These are phyloP conservation scores for Durotheca rogersii DNA, from an alignment of 495 filamentous ascomycete genomes.

Conservation along the genomic window DNA sequence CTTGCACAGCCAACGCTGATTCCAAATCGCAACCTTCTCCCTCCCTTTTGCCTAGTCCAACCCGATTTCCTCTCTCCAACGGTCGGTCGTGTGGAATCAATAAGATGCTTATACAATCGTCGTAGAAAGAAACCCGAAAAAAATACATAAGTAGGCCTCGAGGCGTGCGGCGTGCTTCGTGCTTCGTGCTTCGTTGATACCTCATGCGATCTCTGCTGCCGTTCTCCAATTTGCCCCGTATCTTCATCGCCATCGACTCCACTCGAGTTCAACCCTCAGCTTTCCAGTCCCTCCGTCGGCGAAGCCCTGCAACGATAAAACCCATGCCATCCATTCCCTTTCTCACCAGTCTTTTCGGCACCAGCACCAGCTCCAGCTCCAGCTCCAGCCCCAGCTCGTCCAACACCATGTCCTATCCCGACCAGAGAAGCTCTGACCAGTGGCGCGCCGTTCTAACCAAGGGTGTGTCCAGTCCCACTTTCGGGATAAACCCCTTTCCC, in stretches of 20 bases:
- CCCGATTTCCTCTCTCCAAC: no score
- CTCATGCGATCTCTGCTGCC: constrained; percentile 60
- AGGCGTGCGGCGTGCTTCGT: no score
- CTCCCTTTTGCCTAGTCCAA: neutral
- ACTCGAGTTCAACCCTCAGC: constrained; percentile 31
- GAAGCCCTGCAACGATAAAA: constrained; percentile 33
- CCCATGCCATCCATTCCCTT: constrained; percentile 77
- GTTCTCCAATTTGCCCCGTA: constrained; percentile 53
- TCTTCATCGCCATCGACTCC: constrained; percentile 44
- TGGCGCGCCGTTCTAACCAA: constrained; percentile 82
- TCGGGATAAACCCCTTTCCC: neutral
- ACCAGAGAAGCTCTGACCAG: constrained; percentile 76
- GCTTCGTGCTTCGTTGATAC: no score
- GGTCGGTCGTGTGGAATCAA: no score
- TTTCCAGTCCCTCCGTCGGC: constrained; percentile 7
- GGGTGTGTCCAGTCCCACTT: constrained; percentile 52
- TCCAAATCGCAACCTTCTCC: constrained; percentile 27
- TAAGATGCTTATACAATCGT: no score
- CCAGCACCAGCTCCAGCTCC: constrained; percentile 54
- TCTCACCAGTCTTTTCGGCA: constrained; percentile 73
- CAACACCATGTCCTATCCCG: constrained; percentile 69
- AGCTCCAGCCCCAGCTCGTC: constrained; percentile 16
- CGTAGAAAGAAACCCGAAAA: no score
- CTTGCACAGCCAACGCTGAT: constrained; percentile 12
- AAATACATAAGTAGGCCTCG: no score